Evolutionary conservation across 768 basidiomycete species (phyloP).

Genomic region (Termitomyces sp.): DNA sequence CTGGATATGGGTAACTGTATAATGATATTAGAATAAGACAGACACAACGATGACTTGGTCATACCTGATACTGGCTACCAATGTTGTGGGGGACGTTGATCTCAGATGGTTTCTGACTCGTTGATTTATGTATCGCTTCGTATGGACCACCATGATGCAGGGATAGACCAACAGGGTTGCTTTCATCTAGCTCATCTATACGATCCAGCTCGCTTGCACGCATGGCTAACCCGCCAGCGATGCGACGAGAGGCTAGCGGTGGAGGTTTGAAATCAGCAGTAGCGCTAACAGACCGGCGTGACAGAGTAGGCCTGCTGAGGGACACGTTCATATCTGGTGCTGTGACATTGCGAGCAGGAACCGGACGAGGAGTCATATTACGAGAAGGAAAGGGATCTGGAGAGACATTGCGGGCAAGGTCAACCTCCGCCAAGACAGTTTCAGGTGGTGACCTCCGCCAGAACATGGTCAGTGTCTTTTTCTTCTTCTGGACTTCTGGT

Average conservation of each 20-base stretch:
- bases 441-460: constrained; percentile 14
- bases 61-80: constrained; percentile 15
- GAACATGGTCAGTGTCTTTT: constrained; percentile 13
- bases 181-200: constrained; percentile 76
- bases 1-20: neutral
- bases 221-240: constrained; percentile 12
- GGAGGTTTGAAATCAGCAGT: constrained; percentile 16
- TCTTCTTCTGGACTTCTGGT: constrained; percentile 12
- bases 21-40: constrained; percentile 1
- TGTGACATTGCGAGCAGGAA: constrained; percentile 12
- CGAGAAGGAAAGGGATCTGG: constrained; percentile 3
- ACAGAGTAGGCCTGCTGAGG: constrained; percentile 14
- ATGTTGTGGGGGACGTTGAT: constrained; percentile 18
- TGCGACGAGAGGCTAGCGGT: constrained; percentile 9
- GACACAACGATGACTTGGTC: neutral
- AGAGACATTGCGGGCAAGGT: constrained; percentile 8
- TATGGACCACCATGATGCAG: constrained; percentile 76
- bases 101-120: constrained; percentile 17
- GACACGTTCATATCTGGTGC: constrained; percentile 11
- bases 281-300: constrained; percentile 19
- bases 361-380: constrained; percentile 8
- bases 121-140: constrained; percentile 44
- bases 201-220: constrained; percentile 44
- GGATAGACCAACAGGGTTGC: constrained; percentile 56
- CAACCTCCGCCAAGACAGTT: constrained; percentile 8